These are phyloP conservation scores for Yamadazyma songkhlaensis DNA, from an alignment of 1,139 yeast genomes.

Conservation along the genomic window DNA sequence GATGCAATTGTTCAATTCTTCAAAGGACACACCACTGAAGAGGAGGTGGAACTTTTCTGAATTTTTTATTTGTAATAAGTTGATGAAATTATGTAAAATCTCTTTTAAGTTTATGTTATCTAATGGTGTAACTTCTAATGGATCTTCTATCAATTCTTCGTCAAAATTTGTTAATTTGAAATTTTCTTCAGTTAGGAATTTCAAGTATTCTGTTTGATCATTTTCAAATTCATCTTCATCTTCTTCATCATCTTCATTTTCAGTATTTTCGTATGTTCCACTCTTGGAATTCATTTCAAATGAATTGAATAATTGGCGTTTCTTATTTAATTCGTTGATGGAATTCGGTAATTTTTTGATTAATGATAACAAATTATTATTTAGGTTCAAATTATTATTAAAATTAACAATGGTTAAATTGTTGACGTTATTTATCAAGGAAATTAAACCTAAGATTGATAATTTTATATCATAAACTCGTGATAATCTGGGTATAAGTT, in stretches of 20 bases:
- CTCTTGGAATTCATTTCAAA: constrained; percentile 40
- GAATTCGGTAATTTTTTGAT: constrained; percentile 69
- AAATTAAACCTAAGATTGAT: constrained; percentile 64
- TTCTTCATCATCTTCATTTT: constrained; percentile 36
- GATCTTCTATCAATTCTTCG: constrained; percentile 73
- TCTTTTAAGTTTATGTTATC: constrained; percentile 67
- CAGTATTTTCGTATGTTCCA: constrained; percentile 29
- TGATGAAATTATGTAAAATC: constrained; percentile 17
- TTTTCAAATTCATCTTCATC: constrained; percentile 22
- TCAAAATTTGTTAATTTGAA: constrained; percentile 44
- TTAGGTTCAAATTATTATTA: constrained; percentile 12
- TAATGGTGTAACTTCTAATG: constrained; percentile 72
- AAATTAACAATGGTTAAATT: constrained; percentile 15
- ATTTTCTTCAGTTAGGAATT: constrained; percentile 36
- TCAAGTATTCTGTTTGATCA: constrained; percentile 34
- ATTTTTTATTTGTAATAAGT: constrained; percentile 14
- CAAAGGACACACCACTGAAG: constrained; percentile 14
- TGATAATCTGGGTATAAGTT: constrained; percentile 51
- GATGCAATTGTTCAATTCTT: constrained; percentile 4
- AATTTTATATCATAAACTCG: constrained; percentile 83
- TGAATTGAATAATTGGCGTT: constrained; percentile 43
- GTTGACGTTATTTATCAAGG: constrained; percentile 36
- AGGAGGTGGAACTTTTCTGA: constrained; percentile 12
- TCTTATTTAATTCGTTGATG: constrained; percentile 58
- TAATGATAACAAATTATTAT: constrained; percentile 12